phyloP scores from a whole-genome alignment of 2,329 filamentous ascomycete species.

The Penicillium griseofulvum region DNA sequence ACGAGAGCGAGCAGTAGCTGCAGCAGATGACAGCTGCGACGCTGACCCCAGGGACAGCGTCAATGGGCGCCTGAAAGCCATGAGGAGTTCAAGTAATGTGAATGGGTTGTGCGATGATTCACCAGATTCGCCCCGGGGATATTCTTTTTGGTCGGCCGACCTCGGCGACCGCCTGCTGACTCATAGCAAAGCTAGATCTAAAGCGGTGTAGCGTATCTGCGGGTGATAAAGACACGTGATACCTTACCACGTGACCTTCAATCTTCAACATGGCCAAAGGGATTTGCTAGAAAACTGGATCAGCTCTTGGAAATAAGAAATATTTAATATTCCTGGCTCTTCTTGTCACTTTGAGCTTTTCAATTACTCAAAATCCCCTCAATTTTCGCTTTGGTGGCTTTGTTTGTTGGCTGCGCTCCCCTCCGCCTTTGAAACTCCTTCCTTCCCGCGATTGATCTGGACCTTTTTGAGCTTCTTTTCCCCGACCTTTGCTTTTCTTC shows the following conservation, averaged over 20 bases:
- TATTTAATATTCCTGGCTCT: not conserved
- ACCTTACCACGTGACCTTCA: not conserved
- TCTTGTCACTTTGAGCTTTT: not conserved
- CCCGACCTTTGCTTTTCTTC: conserved; percentile 1
- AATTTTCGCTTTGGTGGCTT: not conserved
- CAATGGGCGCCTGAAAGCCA: conserved; percentile 42
- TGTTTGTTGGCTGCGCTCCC: conserved; percentile 15
- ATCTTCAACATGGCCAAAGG: not conserved
- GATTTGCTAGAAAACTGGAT: not conserved
- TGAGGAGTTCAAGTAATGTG: conserved; percentile 22
- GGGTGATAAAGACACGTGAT: conserved; percentile 10
- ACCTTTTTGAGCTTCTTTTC: conserved; percentile 9
- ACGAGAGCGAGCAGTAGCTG: conserved; percentile 29
- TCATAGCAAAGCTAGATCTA: conserved; percentile 20
- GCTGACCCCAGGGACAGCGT: conserved; percentile 35
- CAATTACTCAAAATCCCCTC: not conserved
- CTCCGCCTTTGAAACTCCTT: conserved; percentile 22
- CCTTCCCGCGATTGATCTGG: conserved; percentile 13
- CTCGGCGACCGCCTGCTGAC: conserved; percentile 34
- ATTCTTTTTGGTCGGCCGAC: conserved; percentile 34
- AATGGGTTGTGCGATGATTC: conserved; percentile 26
- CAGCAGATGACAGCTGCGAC: conserved; percentile 27
- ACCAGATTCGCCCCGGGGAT: conserved; percentile 22
- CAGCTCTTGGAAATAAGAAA: not conserved
- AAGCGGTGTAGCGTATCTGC: not conserved